Base-by-base conservation (phyloP, 1,284 basidiomycete species). In the Exobasidium cylindrosporum region DNA sequence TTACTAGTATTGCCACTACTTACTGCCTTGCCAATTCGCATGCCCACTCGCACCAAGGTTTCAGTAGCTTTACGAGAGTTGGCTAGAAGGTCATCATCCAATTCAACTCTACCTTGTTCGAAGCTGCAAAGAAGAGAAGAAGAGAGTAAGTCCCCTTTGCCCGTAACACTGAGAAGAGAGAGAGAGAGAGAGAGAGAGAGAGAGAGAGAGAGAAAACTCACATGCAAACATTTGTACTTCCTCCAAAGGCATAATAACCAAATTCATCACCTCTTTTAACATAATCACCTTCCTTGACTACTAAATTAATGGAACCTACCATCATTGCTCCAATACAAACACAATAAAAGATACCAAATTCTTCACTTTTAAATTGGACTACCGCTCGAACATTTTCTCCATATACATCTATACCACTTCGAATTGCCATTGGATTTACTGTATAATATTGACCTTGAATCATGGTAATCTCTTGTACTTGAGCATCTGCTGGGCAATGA, bases 51-150 rank as follows among this genome's bases (percentile, higher is more conserved):
- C 40, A 92, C 84, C 4, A 89, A 80, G 21, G 89, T 90, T 81
- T 92, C 90, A 55, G 89, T 83, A 21, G 84, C 82, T 58, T 83
- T 81, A 57, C 81, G 71, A 32, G 88, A 88, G 68, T 86, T 87
- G 43, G 89, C 84, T 26, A 92, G 72, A n/a, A 97, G 81, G 79
- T 97, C 95, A 68, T 92, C 88, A 73, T 97, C 95, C 88, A 91
- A 97, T 73, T 87, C 83, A 5, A 96, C 85, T 0, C 82, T 84
- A 7, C 88, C 90, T 71, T 87, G 88, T 81, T 93, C 90, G 57
- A 73, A 73, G n/a, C 72, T 28, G 4, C 4, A 50, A 21, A 50
- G 26, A 28, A 50, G 35, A 40, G 35, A 17, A 17, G 35, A 17
- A 17, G 35, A 17, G 35, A 40, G 35, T 40, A 7, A 40, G 35